Base-by-base conservation (phyloP, 192 early-diverging fungal species). In the Linnemannia schmuckeri region DNA sequence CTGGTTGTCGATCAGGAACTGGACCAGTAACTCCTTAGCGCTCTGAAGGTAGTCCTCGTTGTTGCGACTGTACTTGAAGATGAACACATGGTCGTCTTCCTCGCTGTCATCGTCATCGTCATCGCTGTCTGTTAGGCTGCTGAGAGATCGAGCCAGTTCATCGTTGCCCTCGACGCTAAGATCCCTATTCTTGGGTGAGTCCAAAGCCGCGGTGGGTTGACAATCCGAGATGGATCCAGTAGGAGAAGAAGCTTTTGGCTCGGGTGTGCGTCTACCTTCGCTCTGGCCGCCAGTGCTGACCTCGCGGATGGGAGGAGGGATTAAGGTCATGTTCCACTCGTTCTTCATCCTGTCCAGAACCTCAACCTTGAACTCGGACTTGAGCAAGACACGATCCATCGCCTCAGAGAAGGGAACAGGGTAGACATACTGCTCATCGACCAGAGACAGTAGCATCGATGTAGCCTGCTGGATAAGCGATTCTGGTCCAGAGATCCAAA, bases 401-500 rank as follows among this genome's bases (percentile, higher is more conserved):
- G 82, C 84, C 72, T 83, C 85, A 15, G 88, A 87, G 54, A 81
- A 83, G 0, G 85, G 88, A 3, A 85, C 85, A 12, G 85, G 80
- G 30, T 87, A 81, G 3, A 88, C 77, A 63, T 88, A 83, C n/a
- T 88, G 83, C 41, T 88, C 83, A 78, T 89, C 87, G 0, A 89
- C 82, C 7, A 88, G 40, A 18, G 83, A 82, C 12, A 85, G 71
- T 24, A 96, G 75, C 87, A 91, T 86, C 12, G 87, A 83, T 2
- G 83, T 88, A 17, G 91, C 91, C 22, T 85, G 83, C 40, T 89
- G 85, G 24, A 95, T 88, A 33, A 90, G 78, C 24, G 89, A 79
- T 72, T 93, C 93, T 5, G 91, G 90, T n/a, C 94, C 94, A 22
- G 86, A 76, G 24, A 95, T 74, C 73, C 74, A 79, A 1, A 95